A percentile compares a stretch with the other conserved stretches of the same genome.
Conservation (phyloP, 495 filamentous ascomycete genomes). For the Geoglossum glabrum region DNA sequence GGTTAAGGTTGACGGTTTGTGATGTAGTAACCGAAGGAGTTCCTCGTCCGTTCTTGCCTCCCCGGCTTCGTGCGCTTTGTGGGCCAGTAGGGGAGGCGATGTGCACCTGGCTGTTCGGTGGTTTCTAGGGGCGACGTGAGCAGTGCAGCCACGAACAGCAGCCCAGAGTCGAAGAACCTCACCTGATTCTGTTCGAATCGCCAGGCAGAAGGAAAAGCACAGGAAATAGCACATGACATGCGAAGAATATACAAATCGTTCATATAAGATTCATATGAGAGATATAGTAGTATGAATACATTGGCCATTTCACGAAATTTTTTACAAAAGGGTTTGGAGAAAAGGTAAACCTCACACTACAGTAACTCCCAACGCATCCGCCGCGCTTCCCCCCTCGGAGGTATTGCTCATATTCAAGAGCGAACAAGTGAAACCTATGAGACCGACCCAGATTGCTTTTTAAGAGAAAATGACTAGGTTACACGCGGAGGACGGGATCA, state of each 20-base stretch:
- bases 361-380: not conserved
- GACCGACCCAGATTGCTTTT: not conserved
- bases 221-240: no score
- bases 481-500: not conserved
- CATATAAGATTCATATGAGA: not conserved
- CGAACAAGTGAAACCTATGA: not conserved
- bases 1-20: no score
- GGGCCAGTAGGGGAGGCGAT: no score
- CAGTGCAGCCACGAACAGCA: no score
- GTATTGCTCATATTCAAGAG: not conserved
- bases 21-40: no score
- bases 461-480: constrained; percentile 1
- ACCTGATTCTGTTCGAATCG: no score
- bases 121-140: no score
- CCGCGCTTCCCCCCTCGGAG: not conserved
- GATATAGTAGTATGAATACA: not conserved
- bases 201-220: no score
- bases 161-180: no score
- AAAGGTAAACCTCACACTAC: not conserved
- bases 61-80: no score
- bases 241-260: not conserved
- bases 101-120: no score
- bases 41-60: no score
- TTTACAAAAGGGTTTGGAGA: not conserved
- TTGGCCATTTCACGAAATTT: not conserved